Base-by-base conservation (phyloP, 805 yeast genomes). In the Brettanomyces anomalus region DNA sequence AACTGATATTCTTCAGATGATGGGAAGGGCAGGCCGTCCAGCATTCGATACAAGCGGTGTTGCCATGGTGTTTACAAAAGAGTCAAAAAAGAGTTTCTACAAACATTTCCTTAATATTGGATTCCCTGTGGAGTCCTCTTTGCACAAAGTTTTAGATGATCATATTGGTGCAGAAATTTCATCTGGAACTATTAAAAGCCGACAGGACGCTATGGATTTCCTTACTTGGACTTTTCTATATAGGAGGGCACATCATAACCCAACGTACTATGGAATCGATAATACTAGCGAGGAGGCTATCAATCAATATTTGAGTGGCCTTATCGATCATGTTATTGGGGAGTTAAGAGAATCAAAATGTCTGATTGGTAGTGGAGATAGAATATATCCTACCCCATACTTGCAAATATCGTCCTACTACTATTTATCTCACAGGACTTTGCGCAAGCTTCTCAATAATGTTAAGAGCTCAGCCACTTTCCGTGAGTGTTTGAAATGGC, bases 381-480 rank as follows among this genome's bases (percentile, higher is more conserved):
- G 67, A 20, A 53, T 79, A 30, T 56, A 60, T 24, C 73, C 96
- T 6, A 88, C 97, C 0, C 86, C 95, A 16, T 88, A 79, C 58
- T 70, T 93, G 63, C 76, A 79, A 48, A 85, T 93, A 34, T 75
- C 96, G 1, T 87, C 97, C 2, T 93, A 84, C 64, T 93, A 93
- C 62, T 93, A 93, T 66, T 70, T 93, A 53, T 87, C 96, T 1
- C 97, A 93, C 62, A 78, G 78, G 59, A 89, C 97, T 0, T 76
- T 93, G 48, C 70, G 96, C 45, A 76, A 72, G 44, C 67, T 90
- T 42, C 63, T 86, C 44, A 66, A 65, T 14, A 74, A 75, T 42
- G 71, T 85, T 15, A 58, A 59, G 30, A 64, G 64, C 6, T 45
- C 60, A 14, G 66, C 71, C 15, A 56, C 71, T 4, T 78, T 83